Percentiles rank a stretch among this genome's conserved stretches.
Evolutionary conservation across 495 filamentous ascomycete genomes (phyloP).

Genomic region (Aspergillus funiculosus): DNA sequence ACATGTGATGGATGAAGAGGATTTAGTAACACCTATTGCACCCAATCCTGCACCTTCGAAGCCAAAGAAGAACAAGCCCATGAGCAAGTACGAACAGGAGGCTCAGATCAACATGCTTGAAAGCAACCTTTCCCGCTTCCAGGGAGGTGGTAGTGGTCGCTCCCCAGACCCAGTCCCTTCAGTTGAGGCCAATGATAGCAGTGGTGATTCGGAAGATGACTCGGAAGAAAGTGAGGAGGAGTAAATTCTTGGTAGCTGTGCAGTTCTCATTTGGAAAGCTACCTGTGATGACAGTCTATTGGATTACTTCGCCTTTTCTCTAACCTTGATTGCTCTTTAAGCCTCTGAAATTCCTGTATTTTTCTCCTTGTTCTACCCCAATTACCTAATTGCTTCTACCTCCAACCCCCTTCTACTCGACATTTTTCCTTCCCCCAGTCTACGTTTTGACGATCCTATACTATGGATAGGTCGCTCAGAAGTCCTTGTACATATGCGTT

Average conservation of each 20-base stretch:
- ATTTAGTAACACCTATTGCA: constrained; percentile 31
- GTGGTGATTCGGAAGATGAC: constrained; percentile 48
- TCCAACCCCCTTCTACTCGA: background rate
- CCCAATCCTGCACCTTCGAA: constrained; percentile 52
- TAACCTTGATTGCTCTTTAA: background rate
- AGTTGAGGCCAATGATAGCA: constrained; percentile 45
- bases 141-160: constrained; percentile 32
- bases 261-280: too few species aligned
- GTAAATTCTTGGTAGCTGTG: constrained; percentile 24
- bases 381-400: too few species aligned
- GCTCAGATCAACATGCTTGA: constrained; percentile 75
- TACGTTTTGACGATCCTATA: background rate
- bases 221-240: constrained; percentile 54
- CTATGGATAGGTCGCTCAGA: too few species aligned
- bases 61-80: constrained; percentile 97
- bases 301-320: too few species aligned
- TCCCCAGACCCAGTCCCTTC: constrained; percentile 41
- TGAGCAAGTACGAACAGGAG: constrained; percentile 93
- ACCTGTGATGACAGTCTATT: too few species aligned
- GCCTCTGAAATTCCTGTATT: too few species aligned
- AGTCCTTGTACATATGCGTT: constrained; percentile 14
- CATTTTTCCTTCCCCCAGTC: background rate
- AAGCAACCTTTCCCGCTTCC: constrained; percentile 47
- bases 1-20: constrained; percentile 44
- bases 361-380: background rate